Evolutionary conservation across 306 rosid species (phyloP), one percentile per base, ranked within the genome.

Genomic region (Carpinus viminea): DNA sequence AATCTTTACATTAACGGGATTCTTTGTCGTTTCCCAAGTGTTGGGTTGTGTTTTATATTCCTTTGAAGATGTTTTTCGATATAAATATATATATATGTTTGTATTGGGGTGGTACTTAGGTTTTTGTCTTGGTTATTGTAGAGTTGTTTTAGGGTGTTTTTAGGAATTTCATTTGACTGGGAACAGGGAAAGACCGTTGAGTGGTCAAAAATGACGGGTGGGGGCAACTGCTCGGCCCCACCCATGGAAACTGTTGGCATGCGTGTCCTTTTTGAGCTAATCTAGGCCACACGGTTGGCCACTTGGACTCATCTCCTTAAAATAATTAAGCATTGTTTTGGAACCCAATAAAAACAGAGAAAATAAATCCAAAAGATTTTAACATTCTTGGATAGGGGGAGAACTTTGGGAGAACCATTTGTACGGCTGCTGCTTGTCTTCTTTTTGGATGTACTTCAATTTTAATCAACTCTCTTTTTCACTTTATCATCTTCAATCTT

Each of bases 231-330:
- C 74, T 9, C 18, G 54, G 72, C 47, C 47, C 76, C 28, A 24
- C 26, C 72, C 56, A 20, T 78, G 77, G 80, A 77, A 80, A 78
- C 43, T 6, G 78, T 21, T 21, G 77, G 90, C 86, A 68, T 74
- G 62, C 61, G 76, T 74, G 43, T 68, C 65, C 70, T 86, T 84
- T 41, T 81, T 89, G 79, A 73, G 74, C 79, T 60, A 38, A 75
- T 83, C 96, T 59, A 91, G 87, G 83, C 72, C 91, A 86, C 93
- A 87, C 84, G 92, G 88, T 85, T 88, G 90, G 90, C 90, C 86
- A 82, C 85, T 76, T 75, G 21, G 78, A 77, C 83, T 52, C 48
- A 60, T 77, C 68, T 45, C 76, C 69, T 52, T 12, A 70, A 78
- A 75, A 81, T 60, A 73, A 70, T 47, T 55, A 26, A 36, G 41